Evolutionary conservation across 2,329 filamentous ascomycete genomes (phyloP), one percentile per base, ranked within the genome.

Genomic region (Escovopsis weberi): DNA sequence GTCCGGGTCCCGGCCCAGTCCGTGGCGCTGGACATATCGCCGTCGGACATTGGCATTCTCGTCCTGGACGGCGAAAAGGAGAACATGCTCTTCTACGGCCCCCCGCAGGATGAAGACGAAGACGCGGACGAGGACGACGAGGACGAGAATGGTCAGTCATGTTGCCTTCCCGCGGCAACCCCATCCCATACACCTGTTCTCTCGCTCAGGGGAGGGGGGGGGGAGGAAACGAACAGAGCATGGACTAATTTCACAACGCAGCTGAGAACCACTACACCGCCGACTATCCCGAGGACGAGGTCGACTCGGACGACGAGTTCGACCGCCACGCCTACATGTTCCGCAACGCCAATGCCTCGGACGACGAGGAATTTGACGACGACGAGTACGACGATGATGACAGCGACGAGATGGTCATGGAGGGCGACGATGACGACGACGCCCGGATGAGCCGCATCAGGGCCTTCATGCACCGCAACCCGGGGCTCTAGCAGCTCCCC

Each of bases 261-360:
- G 80, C 83, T 33, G 83, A 88, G 56, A 81, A 85, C 53, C 79
- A 85, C 59, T 86, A 87, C 55, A 77, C 78, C 4, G 80, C 82
- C 42, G 83, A 88, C 56, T 88, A 88, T 51, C 83, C 83, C 1
- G 83, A 88, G 47, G 82, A 88, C 42, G 83, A 88, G 56, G 70
- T 86, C 12, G 79, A 76, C 37, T 80, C 76, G 12, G 82, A 86
- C 51, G 63, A 66, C 41, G 64, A 66, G 45, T 65, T 69, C 47
- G 72, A 67, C 37, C 64, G 66, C 9, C 69, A 75, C 43, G 57
- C 74, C 2, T 79, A 79, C 54, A 59, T 64, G 32, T 78, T 70
- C 53, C 66, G 68, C 37, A 73, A 64, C 18, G 60, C 59, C 23
- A 71, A 74, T 41, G 70, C 69, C 8, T 74, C 72, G 2, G 72